phyloP scores from a whole-genome alignment of 2,329 filamentous ascomycete species.

The Rhinocladiella similis region DNA sequence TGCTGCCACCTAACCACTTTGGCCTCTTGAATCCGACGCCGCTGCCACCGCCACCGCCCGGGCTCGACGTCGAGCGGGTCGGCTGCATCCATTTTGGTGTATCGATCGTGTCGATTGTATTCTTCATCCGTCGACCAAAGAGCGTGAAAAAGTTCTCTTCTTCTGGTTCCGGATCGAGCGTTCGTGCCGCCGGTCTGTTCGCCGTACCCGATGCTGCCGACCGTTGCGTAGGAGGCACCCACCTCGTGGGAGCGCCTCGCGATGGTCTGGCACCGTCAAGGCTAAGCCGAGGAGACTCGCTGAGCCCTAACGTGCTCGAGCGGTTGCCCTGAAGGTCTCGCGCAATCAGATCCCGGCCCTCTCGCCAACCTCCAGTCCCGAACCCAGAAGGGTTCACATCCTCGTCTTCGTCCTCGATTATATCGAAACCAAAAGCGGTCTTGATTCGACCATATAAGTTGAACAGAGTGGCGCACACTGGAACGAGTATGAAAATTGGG shows the following conservation, averaged over 20 bases:
- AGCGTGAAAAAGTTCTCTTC: slow-evolving; percentile 82
- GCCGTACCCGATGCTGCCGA: too few relatives aligned
- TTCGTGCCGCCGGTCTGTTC: slow-evolving; percentile 30
- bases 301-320: slow-evolving; percentile 47
- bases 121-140: slow-evolving; percentile 81
- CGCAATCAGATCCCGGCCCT: slow-evolving; percentile 87
- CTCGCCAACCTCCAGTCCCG: slow-evolving; percentile 83
- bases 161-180: slow-evolving; percentile 61
- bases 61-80: slow-evolving; percentile 35
- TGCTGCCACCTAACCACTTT: slow-evolving; percentile 71
- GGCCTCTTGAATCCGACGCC: slow-evolving; percentile 66
- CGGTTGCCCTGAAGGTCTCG: slow-evolving; percentile 69
- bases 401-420: slow-evolving; percentile 72
- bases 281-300: slow-evolving; percentile 31
- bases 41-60: slow-evolving; percentile 55
- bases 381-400: slow-evolving; percentile 62
- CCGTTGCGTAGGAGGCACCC: slow-evolving; percentile 34
- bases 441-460: slow-evolving; percentile 83
- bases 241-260: slow-evolving; percentile 35
- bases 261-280: slow-evolving; percentile 28
- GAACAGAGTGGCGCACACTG: slow-evolving; percentile 82
- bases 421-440: slow-evolving; percentile 74
- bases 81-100: slow-evolving; percentile 72
- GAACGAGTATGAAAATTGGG: slow-evolving; percentile 81
- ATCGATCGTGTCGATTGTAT: slow-evolving; percentile 83